These are phyloP conservation scores for Geranomyces michiganensis DNA, from an alignment of 192 early-diverging fungal genomes.

Conservation along the genomic window DNA sequence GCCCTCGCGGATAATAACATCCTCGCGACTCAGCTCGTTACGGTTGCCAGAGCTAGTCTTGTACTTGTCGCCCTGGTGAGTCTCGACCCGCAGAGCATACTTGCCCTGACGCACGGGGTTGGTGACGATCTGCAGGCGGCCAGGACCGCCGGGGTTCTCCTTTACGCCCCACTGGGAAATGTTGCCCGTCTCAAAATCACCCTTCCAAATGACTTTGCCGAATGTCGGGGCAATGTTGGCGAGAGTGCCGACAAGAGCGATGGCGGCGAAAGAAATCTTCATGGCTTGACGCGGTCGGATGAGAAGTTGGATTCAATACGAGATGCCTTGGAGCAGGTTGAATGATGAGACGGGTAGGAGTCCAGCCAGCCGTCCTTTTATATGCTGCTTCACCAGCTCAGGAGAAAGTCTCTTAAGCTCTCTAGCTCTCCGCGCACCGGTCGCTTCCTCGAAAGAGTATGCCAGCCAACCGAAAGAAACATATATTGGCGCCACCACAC, in stretches of 20 bases:
- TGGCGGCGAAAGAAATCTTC: neutral
- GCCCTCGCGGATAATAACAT: neutral
- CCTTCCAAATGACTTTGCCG: neutral
- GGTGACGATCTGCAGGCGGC: neutral
- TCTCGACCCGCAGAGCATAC: slow-evolving; percentile 2
- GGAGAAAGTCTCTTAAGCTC: no score
- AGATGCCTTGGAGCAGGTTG: no score
- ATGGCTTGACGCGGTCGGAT: neutral
- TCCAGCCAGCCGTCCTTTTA: no score
- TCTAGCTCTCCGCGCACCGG: no score
- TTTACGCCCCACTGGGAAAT: slow-evolving; percentile 3
- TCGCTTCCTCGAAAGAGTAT: no score
- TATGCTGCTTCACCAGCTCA: no score
- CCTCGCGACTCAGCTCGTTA: neutral
- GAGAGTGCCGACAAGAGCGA: neutral
- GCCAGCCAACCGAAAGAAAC: no score
- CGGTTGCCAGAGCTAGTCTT: neutral
- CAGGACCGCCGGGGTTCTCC: slow-evolving; percentile 8
- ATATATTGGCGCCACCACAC: no score
- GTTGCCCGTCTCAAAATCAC: neutral
- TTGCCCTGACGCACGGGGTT: slow-evolving; percentile 2
- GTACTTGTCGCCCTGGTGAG: slow-evolving; percentile 1
- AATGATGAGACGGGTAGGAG: no score
- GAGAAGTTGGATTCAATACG: no score
- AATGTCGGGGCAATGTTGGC: neutral